A percentile compares a stretch with the other conserved stretches of the same genome.
phyloP scores from a whole-genome alignment of 192 early-diverging fungal species.

The Chytriomyces sp. region DNA sequence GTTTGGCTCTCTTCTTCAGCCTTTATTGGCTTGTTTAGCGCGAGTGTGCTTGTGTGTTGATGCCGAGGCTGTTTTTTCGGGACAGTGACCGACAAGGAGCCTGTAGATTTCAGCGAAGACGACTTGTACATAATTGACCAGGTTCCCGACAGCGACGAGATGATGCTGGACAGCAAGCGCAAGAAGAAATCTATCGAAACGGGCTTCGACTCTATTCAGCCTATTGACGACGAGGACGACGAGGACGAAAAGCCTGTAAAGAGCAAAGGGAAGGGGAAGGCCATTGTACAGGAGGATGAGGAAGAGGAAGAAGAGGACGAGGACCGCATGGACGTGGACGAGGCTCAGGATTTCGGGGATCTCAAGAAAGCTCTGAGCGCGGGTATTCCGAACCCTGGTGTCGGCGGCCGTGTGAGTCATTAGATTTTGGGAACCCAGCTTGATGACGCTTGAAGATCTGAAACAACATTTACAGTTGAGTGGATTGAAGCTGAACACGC shows the following conservation, averaged over 20 bases:
- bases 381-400: background rate
- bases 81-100: slow-evolving; percentile 26
- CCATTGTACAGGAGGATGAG: background rate
- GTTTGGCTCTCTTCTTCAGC: background rate
- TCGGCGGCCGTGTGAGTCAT: background rate
- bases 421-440: background rate
- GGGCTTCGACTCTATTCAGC: too few relatives aligned
- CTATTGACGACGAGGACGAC: background rate
- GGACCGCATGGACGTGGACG: background rate
- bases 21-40: too few relatives aligned
- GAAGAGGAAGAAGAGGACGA: background rate
- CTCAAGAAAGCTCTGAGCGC: background rate
- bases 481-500: slow-evolving; percentile 6
- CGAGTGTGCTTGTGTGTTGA: too few relatives aligned
- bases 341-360: background rate
- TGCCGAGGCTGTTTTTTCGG: too few relatives aligned
- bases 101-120: slow-evolving; percentile 27
- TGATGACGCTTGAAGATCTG: background rate
- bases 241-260: background rate
- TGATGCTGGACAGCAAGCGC: slow-evolving; percentile 10
- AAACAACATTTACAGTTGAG: background rate
- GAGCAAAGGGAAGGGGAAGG: background rate
- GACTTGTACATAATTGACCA: slow-evolving; percentile 22
- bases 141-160: slow-evolving; percentile 8
- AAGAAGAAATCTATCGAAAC: background rate